Evolutionary conservation across 352 stramenopile genomes (phyloP).

Genomic region (Aphanomyces cochlioides): DNA sequence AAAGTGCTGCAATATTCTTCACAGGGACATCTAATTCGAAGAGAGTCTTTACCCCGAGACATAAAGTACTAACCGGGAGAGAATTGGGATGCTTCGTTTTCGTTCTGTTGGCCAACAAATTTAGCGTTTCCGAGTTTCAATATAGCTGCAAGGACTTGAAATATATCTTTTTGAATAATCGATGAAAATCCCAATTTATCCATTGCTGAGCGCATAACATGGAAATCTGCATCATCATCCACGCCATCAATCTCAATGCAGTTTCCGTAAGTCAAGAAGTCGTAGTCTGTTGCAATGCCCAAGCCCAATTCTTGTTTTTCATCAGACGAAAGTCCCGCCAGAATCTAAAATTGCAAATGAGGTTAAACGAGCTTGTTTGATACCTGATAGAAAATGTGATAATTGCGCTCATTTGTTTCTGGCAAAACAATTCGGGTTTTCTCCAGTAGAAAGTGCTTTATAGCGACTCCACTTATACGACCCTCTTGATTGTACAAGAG

Average conservation of each 20-base stretch:
- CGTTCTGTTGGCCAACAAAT: conserved; percentile 35
- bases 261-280: conserved; percentile 64
- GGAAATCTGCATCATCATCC: conserved; percentile 67
- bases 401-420: conserved; percentile 71
- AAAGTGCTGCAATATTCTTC: conserved; percentile 51
- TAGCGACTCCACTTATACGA: conserved; percentile 69
- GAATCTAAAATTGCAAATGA: conserved; percentile 9
- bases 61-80: background rate
- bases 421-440: conserved; percentile 72
- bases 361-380: background rate
- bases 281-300: conserved; percentile 65
- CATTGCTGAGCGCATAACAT: conserved; percentile 59
- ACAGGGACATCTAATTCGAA: conserved; percentile 44
- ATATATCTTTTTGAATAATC: conserved; percentile 49
- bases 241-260: conserved; percentile 72
- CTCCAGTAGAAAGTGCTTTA: conserved; percentile 75
- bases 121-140: conserved; percentile 67
- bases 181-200: conserved; percentile 55
- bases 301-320: conserved; percentile 46
- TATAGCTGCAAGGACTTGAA: conserved; percentile 66
- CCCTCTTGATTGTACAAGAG: conserved; percentile 74
- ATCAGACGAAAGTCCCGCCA: background rate
- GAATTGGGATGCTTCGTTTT: conserved; percentile 20
- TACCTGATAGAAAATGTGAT: conserved; percentile 82
- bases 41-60: background rate